Base-by-base conservation (phyloP, 2,329 filamentous ascomycete genomes). In the Aplosporella prunicola region DNA sequence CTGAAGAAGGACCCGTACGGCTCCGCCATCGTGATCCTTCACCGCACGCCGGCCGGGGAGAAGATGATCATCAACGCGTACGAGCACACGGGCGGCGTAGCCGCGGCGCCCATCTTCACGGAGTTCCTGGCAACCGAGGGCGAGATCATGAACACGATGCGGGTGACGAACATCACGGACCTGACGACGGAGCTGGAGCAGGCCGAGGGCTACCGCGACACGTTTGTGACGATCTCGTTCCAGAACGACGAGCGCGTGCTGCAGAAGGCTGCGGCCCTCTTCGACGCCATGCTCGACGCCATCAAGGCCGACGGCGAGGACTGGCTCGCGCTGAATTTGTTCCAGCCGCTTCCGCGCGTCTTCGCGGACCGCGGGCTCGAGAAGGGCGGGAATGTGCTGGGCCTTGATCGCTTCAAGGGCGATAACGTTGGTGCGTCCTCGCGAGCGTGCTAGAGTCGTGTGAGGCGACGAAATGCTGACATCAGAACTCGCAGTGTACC, bases 201-300 rank as follows among this genome's bases (percentile, higher is more conserved):
- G 20, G n/a, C 34, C 7, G 26, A 9, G 3, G 34, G 34, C 5
- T 36, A 36, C 26, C 34, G 34, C 5, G 51, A 34, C 24, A 26
- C 15, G 32, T 28, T 42, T 26, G 25, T 36, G 27, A 49, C 51
- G 10, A 45, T 55, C 4, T 56, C 51, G 2, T 51, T 60, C 23
- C 46, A 46, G n/a, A 57, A 58, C 27, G 56, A 59, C 24, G 41
- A 48, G 40, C 53, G 44, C 9, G 48, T 65, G 10, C 55, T 64
- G 45, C 47, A 47, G 15, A 51, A 59, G 29, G 59, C 59, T 6
- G 53, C 60, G 26, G 56, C 55, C 38, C 57, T 65, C 37, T 64
- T 67, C 47, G 47, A 54, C 28, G 53, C 57, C 9, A 55, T 66
- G 40, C 52, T 62, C 28, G 50, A 49, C 18, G 52, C 48, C 24